These are phyloP conservation scores for Globisporangium okanoganense DNA, from an alignment of 352 stramenopile genomes.

Conservation along the genomic window DNA sequence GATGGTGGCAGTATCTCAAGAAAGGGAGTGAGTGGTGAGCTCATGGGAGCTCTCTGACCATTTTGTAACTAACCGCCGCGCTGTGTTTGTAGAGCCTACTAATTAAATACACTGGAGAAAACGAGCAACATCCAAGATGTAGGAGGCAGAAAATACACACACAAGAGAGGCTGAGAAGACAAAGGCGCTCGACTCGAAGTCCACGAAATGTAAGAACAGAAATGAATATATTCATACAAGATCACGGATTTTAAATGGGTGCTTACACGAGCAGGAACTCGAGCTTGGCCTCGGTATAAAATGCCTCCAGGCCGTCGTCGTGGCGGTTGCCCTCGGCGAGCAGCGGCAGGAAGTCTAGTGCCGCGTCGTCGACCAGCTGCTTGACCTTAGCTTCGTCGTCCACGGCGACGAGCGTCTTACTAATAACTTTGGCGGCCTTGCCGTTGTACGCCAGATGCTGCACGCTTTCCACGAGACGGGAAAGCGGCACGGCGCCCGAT, in stretches of 20 bases:
- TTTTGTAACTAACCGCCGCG: slow-evolving; percentile 10
- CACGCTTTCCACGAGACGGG: slow-evolving; percentile 39
- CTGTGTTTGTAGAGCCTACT: slow-evolving; percentile 11
- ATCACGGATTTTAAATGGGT: slow-evolving; percentile 1
- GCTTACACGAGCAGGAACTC: slow-evolving; percentile 15
- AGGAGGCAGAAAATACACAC: neutral
- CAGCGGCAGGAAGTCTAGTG: slow-evolving; percentile 18
- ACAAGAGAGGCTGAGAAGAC: neutral
- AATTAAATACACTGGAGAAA: slow-evolving; percentile 8
- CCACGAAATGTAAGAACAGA: slow-evolving; percentile 13
- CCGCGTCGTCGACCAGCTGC: slow-evolving; percentile 25
- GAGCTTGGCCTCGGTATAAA: slow-evolving; percentile 15
- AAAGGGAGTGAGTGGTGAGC: neutral
- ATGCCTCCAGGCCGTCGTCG: slow-evolving; percentile 14
- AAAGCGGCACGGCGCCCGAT: slow-evolving; percentile 32
- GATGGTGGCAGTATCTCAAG: slow-evolving; percentile 3
- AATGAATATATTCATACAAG: slow-evolving; percentile 23
- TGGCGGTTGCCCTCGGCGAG: slow-evolving; percentile 13
- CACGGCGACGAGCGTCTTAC: slow-evolving; percentile 37
- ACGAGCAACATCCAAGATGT: neutral
- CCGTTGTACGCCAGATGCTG: slow-evolving; percentile 50
- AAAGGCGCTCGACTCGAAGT: neutral
- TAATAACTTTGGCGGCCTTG: slow-evolving; percentile 63
- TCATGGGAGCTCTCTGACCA: slow-evolving; percentile 2
- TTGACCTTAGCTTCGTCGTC: slow-evolving; percentile 41